These are phyloP conservation scores for Solanum medicagineum DNA, from an alignment of 257 asterid genomes.

Conservation along the genomic window DNA sequence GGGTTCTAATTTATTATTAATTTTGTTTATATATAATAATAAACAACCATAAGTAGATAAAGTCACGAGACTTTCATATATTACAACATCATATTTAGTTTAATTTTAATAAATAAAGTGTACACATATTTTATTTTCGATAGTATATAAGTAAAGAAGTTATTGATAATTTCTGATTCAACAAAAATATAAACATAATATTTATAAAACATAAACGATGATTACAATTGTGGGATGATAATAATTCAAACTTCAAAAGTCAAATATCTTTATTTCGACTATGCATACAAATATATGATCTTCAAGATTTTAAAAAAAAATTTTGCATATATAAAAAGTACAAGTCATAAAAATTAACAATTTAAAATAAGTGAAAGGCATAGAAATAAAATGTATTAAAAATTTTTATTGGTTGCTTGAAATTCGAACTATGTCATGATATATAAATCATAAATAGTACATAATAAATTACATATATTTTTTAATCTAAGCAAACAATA, in stretches of 20 bases:
- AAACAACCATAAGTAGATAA: neutral
- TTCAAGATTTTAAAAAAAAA: neutral
- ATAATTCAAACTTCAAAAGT: neutral
- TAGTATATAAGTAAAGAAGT: too few species aligned
- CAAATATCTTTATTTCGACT: neutral
- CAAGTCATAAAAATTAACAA: neutral
- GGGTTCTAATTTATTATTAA: neutral
- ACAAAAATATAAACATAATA: too few species aligned
- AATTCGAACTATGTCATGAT: neutral
- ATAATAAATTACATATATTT: neutral
- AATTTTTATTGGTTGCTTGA: neutral
- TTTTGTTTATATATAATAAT: neutral
- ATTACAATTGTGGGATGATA: too few species aligned
- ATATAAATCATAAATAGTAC: neutral
- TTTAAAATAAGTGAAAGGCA: neutral
- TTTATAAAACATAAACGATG: too few species aligned
- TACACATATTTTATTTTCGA: too few species aligned
- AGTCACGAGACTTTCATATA: neutral
- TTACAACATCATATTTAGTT: too few species aligned
- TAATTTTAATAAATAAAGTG: too few species aligned
- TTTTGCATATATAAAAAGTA: neutral
- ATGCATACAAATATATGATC: neutral
- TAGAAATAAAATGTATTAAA: neutral
- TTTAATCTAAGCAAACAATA: neutral
- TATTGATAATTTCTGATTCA: too few species aligned